These are phyloP conservation scores for Salix koriyanagi DNA, from an alignment of 345 rosid species.

Conservation along the genomic window DNA sequence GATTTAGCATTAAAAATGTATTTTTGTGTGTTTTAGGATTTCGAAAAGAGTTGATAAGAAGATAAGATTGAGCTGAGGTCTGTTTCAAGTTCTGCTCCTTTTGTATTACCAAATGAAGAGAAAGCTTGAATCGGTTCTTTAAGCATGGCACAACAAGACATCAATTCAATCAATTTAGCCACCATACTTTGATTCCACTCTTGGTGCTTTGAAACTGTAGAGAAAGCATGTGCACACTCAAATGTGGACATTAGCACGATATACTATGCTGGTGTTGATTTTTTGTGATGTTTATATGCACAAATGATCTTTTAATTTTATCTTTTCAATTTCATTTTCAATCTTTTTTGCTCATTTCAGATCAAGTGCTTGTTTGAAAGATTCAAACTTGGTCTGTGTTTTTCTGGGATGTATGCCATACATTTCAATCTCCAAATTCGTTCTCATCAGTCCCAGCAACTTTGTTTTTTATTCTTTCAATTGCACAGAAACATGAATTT, in stretches of 20 bases:
- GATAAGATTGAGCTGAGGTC: not conserved
- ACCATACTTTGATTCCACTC: not conserved
- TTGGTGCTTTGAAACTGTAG: not conserved
- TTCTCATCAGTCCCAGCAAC: constrained; percentile 2
- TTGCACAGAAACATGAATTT: constrained; percentile 36
- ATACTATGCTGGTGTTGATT: not conserved
- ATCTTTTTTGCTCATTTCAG: not conserved
- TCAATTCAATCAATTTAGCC: not conserved
- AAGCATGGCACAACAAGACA: not conserved
- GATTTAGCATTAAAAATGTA: not conserved
- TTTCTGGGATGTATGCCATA: not conserved
- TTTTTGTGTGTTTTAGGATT: not conserved
- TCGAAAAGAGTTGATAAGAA: not conserved
- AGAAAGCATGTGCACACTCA: not conserved
- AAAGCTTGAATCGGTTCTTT: not conserved
- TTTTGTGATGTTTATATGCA: not conserved
- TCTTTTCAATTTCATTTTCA: not conserved
- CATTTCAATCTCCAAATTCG: not conserved
- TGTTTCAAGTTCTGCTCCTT: not conserved
- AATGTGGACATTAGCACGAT: not conserved
- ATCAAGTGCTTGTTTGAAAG: not conserved
- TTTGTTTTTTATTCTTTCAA: constrained; percentile 6
- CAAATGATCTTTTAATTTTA: not conserved
- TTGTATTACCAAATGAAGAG: not conserved
- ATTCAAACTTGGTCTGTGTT: not conserved